These are phyloP conservation scores for Sapria himalayana DNA, from an alignment of 345 rosid species.

Conservation along the genomic window DNA sequence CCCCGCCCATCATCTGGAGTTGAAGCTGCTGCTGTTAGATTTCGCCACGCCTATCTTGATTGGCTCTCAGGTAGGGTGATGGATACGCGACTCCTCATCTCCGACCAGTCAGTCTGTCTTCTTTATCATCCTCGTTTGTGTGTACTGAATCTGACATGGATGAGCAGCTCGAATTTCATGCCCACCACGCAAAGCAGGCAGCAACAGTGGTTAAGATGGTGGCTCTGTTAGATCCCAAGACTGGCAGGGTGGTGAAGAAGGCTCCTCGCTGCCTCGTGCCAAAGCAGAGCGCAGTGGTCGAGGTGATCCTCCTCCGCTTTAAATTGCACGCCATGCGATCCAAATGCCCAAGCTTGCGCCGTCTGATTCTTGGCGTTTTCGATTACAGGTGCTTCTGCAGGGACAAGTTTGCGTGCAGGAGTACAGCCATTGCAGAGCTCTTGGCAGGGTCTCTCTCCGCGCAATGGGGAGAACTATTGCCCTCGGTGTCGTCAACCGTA, in stretches of 20 bases:
- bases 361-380: not conserved
- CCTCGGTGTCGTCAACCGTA: constrained; percentile 40
- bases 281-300: constrained; percentile 64
- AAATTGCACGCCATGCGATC: not conserved
- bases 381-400: constrained; percentile 37
- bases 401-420: constrained; percentile 49
- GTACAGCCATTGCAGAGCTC: constrained; percentile 50
- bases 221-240: constrained; percentile 62
- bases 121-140: not conserved
- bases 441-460: constrained; percentile 76
- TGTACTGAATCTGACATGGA: constrained; percentile 3
- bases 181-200: constrained; percentile 74
- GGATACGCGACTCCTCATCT: not conserved
- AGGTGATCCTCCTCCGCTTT: constrained; percentile 19
- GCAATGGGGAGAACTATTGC: constrained; percentile 66
- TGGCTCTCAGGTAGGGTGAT: constrained; percentile 77
- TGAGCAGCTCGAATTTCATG: constrained; percentile 71
- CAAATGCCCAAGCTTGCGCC: too few relatives aligned
- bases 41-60: constrained; percentile 50
- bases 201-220: constrained; percentile 43
- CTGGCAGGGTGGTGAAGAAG: constrained; percentile 62
- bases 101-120: not conserved
- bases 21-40: constrained; percentile 57
- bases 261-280: constrained; percentile 59
- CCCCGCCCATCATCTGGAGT: constrained; percentile 46